phyloP scores from a whole-genome alignment of 1,284 basidiomycete genomes.

The Cryptococcus hybrid region DNA sequence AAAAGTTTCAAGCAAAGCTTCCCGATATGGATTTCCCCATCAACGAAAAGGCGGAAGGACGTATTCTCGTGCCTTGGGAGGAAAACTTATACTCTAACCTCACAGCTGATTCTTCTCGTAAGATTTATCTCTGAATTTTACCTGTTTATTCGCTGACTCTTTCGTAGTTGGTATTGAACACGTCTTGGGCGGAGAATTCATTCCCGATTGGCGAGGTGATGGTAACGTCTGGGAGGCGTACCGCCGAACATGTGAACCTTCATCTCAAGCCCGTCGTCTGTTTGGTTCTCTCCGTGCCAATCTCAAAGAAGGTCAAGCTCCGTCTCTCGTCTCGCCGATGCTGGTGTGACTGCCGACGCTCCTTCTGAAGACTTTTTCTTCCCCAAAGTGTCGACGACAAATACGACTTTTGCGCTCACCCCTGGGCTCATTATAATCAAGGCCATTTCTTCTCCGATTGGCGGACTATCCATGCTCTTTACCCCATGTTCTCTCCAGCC shows the following conservation, averaged over 20 bases:
- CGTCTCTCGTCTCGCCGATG: constrained; percentile 47
- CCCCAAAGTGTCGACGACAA: constrained; percentile 62
- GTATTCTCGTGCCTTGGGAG: constrained; percentile 86
- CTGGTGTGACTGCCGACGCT: constrained; percentile 47
- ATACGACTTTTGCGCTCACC: constrained; percentile 74
- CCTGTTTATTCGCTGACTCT: not conserved
- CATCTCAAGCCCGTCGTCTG: constrained; percentile 72
- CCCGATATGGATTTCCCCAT: constrained; percentile 90
- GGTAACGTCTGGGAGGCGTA: constrained; percentile 90
- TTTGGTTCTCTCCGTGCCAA: constrained; percentile 66
- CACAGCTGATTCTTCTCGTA: constrained; percentile 54
- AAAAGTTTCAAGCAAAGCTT: constrained; percentile 68
- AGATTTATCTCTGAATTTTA: constrained; percentile 13
- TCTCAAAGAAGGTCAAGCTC: constrained; percentile 51
- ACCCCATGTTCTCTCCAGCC: constrained; percentile 87
- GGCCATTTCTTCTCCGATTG: constrained; percentile 96
- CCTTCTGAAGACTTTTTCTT: constrained; percentile 64
- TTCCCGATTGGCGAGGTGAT: constrained; percentile 75
- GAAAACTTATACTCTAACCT: constrained; percentile 66
- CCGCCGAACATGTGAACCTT: constrained; percentile 81
- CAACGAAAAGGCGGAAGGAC: constrained; percentile 86
- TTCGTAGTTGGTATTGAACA: constrained; percentile 58
- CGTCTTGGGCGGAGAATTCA: constrained; percentile 68
- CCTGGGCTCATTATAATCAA: constrained; percentile 78
- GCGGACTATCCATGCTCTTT: constrained; percentile 77